Percentiles rank a stretch among this genome's conserved stretches.
Conservation (phyloP, 441 rosid genomes). For the Corymbia calophylla region DNA sequence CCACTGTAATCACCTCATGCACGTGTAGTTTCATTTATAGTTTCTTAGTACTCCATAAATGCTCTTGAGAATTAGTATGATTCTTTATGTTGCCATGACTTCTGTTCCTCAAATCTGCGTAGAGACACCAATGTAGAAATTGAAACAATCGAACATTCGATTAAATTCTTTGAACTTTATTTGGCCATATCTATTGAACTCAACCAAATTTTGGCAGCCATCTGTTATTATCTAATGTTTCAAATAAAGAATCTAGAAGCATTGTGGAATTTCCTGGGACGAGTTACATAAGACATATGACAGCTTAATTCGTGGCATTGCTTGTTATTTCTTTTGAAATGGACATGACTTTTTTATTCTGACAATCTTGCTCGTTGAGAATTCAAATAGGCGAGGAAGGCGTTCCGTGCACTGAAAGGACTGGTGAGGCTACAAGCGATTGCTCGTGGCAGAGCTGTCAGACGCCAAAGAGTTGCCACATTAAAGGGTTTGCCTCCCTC, state of each 20-base stretch:
- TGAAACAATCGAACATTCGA: not conserved
- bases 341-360: not conserved
- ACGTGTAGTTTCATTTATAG: not conserved
- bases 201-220: not conserved
- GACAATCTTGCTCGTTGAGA: not conserved
- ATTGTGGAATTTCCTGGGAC: not conserved
- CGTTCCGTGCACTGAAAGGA: conserved; percentile 77
- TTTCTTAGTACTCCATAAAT: not conserved
- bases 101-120: not conserved
- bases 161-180: not conserved
- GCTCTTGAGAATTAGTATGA: not conserved
- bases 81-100: not conserved
- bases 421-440: conserved; percentile 85
- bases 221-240: not conserved
- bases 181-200: not conserved
- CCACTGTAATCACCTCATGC: not conserved
- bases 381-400: conserved; percentile 79
- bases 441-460: conserved; percentile 69
- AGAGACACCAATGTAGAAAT: not conserved
- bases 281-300: not conserved
- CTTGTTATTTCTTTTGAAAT: not conserved
- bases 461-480: conserved; percentile 24
- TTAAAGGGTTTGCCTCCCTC: conserved; percentile 16
- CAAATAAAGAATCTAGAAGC: not conserved
- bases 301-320: not conserved